phyloP scores from a whole-genome alignment of 441 rosid genomes.

The Bocquillonia castaneifolia region DNA sequence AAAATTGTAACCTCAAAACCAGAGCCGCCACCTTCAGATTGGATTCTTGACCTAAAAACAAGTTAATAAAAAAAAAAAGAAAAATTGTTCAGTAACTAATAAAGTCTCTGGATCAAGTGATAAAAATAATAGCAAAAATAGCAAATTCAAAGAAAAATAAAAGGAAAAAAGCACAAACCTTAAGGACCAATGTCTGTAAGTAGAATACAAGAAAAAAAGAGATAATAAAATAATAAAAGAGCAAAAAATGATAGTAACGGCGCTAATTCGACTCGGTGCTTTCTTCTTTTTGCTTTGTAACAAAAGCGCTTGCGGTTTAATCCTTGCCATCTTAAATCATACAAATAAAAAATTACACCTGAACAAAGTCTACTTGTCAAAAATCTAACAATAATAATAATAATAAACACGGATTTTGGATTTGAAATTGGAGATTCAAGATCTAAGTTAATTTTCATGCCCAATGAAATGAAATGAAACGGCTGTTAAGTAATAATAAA shows the following conservation, averaged over 20 bases:
- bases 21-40: conserved; percentile 32
- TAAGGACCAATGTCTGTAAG: conserved; percentile 61
- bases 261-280: conserved; percentile 59
- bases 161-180: conserved; percentile 40
- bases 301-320: conserved; percentile 79
- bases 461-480: too few species aligned
- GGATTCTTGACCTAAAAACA: conserved; percentile 44
- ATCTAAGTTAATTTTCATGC: not conserved
- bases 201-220: conserved; percentile 55
- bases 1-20: conserved; percentile 40
- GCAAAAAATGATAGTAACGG: conserved; percentile 45
- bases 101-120: not conserved
- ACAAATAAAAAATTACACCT: not conserved
- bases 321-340: conserved; percentile 58
- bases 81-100: too few species aligned
- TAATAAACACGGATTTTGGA: not conserved
- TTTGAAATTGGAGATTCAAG: not conserved
- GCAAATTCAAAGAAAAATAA: not conserved
- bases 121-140: not conserved
- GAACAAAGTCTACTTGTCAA: too few species aligned
- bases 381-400: too few species aligned
- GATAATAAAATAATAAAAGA: conserved; percentile 47
- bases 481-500: too few species aligned
- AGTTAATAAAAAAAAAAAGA: not conserved
- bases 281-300: conserved; percentile 90